Evolutionary conservation across 148 eudicot genomes (phyloP), one percentile per base, ranked within the genome.

Genomic region (Nyssa sinensis): DNA sequence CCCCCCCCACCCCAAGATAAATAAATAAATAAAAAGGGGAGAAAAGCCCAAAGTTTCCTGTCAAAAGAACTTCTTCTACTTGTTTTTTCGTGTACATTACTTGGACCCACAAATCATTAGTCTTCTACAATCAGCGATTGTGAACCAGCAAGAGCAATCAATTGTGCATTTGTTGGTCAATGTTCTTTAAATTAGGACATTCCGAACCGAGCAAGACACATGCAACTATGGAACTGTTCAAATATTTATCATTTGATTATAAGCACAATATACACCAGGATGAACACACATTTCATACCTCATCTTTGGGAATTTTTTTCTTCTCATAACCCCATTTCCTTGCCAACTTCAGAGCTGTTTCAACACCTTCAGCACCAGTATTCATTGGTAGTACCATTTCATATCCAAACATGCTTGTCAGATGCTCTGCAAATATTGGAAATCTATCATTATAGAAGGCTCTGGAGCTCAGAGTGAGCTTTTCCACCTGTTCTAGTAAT

Each of bases 331-430:
- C 99, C 99, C 99, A 95, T 76, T 95, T 95, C 75, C 98, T 92
- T 73, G 97, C 94, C 83, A 95, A 77, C 82, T 95, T 95, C 71
- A 95, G 75, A 59, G 99, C 97, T 69, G 99, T 95, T 86, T 95
- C 99, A 35, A 95, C 99, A 44, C 94, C 99, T 88, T 95, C 99
- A 71, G 98, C 99, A 49, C 99, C 99, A 61, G 99, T 95, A 73
- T 95, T 95, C 99, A 95, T 95, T 13, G 99, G 99, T 62, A 95
- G 85, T 71, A 93, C 94, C 99, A 95, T 95, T 70, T 95, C 99
- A 70, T 95, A 95, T 53, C 97, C 97, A 88, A 95, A 95, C 84
- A 95, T 79, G 82, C 81, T 84, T 61, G 99, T 90, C 69, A 95
- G 80, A 72, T 71, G 76, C 78, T 95, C 89, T 14, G 99, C 99